Conservation (phyloP, 352 stramenopile genomes). For the Phytophthora tubulina region DNA sequence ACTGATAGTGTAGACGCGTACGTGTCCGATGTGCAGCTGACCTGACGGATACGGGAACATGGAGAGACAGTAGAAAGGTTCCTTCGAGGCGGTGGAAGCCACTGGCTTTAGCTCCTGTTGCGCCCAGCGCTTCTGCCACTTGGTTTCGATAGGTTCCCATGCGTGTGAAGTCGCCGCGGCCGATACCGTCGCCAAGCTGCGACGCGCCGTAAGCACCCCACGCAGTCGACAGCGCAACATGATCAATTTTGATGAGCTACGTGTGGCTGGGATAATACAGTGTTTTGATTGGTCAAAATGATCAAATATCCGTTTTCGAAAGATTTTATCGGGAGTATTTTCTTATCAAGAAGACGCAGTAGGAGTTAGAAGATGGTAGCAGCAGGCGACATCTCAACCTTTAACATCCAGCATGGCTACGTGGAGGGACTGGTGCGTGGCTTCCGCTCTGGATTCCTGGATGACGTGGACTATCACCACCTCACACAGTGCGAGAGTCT, state of each 20-base stretch:
- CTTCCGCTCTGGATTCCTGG: constrained; percentile 93
- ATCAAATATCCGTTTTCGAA: constrained; percentile 4
- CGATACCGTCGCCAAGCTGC: constrained; percentile 34
- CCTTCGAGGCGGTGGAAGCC: constrained; percentile 36
- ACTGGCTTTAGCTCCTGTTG: constrained; percentile 25
- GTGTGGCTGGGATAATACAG: constrained; percentile 4
- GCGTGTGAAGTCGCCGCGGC: constrained; percentile 30
- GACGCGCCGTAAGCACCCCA: constrained; percentile 22
- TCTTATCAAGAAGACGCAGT: too few relatives aligned
- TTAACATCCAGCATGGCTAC: constrained; percentile 99
- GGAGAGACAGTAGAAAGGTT: constrained; percentile 90
- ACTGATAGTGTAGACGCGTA: constrained; percentile 99
- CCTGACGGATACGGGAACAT: constrained; percentile 99
- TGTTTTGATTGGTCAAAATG: constrained; percentile 4
- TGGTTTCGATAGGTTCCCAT: constrained; percentile 70
- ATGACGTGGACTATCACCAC: constrained; percentile 92
- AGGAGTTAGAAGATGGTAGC: constrained; percentile 52
- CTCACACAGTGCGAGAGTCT: constrained; percentile 91
- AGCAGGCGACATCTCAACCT: constrained; percentile 94
- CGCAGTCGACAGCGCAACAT: constrained; percentile 38
- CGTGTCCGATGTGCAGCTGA: constrained; percentile 98
- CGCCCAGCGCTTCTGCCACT: constrained; percentile 79
- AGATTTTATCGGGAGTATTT: not conserved
- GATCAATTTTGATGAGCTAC: not conserved
- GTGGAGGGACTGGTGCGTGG: constrained; percentile 97